phyloP scores from a whole-genome alignment of 768 basidiomycete genomes.

The Xerocomellus amylosporus region DNA sequence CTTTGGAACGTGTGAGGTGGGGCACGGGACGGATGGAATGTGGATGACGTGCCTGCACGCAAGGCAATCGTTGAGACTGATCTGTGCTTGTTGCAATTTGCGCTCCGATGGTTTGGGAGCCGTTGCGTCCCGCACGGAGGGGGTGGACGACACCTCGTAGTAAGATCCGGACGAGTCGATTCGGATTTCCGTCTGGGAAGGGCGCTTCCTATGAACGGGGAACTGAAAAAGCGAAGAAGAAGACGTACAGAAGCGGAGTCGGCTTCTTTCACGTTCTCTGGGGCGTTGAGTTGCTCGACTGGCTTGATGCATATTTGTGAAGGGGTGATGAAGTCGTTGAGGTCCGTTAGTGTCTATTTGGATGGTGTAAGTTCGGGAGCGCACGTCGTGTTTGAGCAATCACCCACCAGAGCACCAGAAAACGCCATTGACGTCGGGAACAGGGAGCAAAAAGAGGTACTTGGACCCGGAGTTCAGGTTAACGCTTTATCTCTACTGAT shows the following conservation, averaged over 20 bases:
- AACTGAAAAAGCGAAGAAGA: neutral
- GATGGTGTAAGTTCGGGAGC: slow-evolving; percentile 7
- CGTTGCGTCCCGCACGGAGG: slow-evolving; percentile 14
- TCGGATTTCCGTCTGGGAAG: slow-evolving; percentile 82
- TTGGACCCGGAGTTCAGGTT: neutral
- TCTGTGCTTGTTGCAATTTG: slow-evolving; percentile 90
- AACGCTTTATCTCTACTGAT: neutral
- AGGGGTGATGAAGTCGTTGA: slow-evolving; percentile 96
- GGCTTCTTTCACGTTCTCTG: slow-evolving; percentile 39
- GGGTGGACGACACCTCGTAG: slow-evolving; percentile 66
- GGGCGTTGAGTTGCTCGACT: slow-evolving; percentile 54
- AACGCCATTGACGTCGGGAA: slow-evolving; percentile 63
- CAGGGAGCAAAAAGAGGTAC: neutral
- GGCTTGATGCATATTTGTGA: slow-evolving; percentile 98
- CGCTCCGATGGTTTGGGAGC: slow-evolving; percentile 32
- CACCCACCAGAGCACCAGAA: slow-evolving; percentile 76
- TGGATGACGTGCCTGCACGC: slow-evolving; percentile 80
- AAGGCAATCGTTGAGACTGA: slow-evolving; percentile 95
- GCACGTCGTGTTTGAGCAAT: neutral
- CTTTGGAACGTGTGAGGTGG: slow-evolving; percentile 40
- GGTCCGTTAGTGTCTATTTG: slow-evolving; percentile 78
- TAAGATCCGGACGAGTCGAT: slow-evolving; percentile 85
- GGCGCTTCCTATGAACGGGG: slow-evolving; percentile 1
- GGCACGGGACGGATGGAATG: neutral
- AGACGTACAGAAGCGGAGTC: slow-evolving; percentile 44